Evolutionary conservation across 2,329 filamentous ascomycete species (phyloP).

Genomic region (Aspergillus sp.): DNA sequence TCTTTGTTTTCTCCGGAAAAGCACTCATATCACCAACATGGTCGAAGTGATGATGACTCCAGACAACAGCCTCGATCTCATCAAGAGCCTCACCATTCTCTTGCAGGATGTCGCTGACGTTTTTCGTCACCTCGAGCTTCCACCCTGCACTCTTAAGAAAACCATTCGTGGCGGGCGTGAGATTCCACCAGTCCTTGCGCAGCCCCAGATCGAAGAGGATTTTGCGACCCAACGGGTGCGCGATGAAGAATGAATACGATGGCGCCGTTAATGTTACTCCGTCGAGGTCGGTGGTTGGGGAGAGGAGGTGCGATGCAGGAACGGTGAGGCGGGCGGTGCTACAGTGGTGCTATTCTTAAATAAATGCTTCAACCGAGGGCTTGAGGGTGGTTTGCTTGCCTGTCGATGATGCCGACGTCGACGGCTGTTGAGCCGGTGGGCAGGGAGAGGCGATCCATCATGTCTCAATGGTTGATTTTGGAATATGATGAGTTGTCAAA

Average conservation of each 20-base stretch:
- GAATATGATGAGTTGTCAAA: neutral
- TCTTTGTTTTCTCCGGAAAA: neutral
- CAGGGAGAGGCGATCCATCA: neutral
- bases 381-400: neutral
- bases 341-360: neutral
- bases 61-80: neutral
- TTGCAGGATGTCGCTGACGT: neutral
- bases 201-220: neutral
- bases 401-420: neutral
- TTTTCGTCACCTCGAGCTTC: neutral
- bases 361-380: neutral
- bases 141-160: neutral
- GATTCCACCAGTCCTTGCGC: slow-evolving; percentile 1
- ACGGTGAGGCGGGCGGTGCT: neutral
- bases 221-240: neutral
- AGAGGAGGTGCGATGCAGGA: neutral
- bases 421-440: neutral
- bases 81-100: neutral
- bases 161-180: neutral
- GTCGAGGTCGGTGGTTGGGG: neutral
- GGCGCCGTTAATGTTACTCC: neutral
- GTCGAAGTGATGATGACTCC: slow-evolving; percentile 2
- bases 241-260: neutral
- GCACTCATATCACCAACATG: neutral
- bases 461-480: neutral